Conservation (phyloP, 805 yeast genomes). For the Myxozyma udenii region DNA sequence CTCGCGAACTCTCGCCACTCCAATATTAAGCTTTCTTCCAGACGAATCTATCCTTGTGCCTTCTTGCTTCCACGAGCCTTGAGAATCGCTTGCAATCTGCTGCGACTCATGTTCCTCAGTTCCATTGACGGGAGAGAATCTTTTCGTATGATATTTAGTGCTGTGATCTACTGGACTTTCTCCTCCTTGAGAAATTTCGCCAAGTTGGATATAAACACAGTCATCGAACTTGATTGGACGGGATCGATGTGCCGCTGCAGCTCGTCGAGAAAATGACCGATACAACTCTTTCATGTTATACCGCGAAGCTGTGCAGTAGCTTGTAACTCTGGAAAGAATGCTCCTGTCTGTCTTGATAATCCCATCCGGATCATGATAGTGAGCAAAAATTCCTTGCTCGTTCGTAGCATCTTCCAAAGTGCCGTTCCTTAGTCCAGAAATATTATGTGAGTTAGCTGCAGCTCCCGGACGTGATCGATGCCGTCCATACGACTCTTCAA, state of each 20-base stretch:
- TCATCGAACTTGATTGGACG: conserved; percentile 90
- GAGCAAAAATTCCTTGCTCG: no score
- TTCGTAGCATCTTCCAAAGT: no score
- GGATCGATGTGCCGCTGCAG: conserved; percentile 45
- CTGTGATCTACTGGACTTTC: neutral
- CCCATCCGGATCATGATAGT: conserved; percentile 95
- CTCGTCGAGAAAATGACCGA: conserved; percentile 76
- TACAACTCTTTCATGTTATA: conserved; percentile 83
- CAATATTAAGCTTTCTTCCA: conserved; percentile 91
- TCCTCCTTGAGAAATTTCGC: conserved; percentile 2
- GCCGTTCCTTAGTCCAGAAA: no score
- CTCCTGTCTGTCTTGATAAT: conserved; percentile 82
- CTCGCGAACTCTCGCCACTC: conserved; percentile 65
- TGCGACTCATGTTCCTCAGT: neutral
- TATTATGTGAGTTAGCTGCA: no score
- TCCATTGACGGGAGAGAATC: conserved; percentile 1
- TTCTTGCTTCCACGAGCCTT: conserved; percentile 38
- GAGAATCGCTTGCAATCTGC: conserved; percentile 38
- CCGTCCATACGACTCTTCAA: no score
- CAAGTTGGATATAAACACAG: conserved; percentile 60
- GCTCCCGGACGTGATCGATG: no score
- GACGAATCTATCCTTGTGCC: conserved; percentile 79
- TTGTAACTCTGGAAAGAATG: conserved; percentile 87
- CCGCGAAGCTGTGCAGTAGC: conserved; percentile 92
- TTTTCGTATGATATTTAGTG: neutral